Evolutionary conservation across 768 basidiomycete species (phyloP).

Genomic region (Tulasnella sp.): DNA sequence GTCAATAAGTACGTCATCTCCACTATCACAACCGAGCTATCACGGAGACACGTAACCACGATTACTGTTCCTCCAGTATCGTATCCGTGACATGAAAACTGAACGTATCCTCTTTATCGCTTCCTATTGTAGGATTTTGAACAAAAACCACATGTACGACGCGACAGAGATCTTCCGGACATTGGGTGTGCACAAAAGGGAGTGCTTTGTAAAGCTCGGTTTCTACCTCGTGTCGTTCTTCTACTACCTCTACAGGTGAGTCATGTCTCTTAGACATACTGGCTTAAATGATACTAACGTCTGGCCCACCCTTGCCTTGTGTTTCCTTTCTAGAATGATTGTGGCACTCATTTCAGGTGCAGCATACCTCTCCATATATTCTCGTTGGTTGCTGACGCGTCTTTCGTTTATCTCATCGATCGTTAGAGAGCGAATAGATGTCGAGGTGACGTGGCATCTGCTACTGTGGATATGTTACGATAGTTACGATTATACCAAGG

Average conservation of each 20-base stretch:
- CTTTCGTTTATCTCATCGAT: too few species aligned
- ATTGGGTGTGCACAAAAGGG: conserved; percentile 86
- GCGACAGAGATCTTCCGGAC: conserved; percentile 99
- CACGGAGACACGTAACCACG: not conserved
- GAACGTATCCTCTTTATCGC: not conserved
- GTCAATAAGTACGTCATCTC: conserved; percentile 88
- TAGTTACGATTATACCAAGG: too few species aligned
- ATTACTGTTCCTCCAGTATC: too few species aligned
- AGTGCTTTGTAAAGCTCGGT: conserved; percentile 88
- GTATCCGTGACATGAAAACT: not conserved
- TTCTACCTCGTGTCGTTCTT: conserved; percentile 88
- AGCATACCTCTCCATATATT: too few species aligned
- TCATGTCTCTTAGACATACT: conserved; percentile 16
- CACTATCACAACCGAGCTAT: not conserved
- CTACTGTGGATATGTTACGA: too few species aligned
- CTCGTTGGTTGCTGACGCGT: too few species aligned
- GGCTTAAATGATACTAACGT: not conserved
- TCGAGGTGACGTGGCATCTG: too few species aligned
- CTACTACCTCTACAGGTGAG: conserved; percentile 83
- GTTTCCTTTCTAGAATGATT: conserved; percentile 50
- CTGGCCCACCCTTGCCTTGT: not conserved
- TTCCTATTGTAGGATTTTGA: conserved; percentile 55
- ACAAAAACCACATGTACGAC: conserved; percentile 96
- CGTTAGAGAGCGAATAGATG: too few species aligned
- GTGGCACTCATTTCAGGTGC: conserved; percentile 66